Evolutionary conservation across 176 grass and related monocot species (phyloP), one percentile per base, ranked within the genome.

Genomic region (Oryza nivara): DNA sequence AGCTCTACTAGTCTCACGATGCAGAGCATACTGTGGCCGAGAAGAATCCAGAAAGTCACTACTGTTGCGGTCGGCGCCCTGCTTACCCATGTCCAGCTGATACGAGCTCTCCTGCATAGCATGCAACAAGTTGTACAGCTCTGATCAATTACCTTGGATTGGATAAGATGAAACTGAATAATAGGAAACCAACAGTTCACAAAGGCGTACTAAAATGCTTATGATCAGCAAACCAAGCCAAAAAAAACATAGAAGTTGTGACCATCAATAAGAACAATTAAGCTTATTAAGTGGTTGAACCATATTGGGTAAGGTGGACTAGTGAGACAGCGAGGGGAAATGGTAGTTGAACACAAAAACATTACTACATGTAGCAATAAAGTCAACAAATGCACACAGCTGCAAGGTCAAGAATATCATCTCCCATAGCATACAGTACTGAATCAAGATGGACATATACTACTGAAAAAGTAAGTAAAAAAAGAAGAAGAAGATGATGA

Each of bases 31-130:
- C 56, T 89, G 80, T 23, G 83, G 76, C 48, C 84, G 80, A 72
- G 87, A 86, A 86, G 90, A 87, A 89, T 84, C 84, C 16, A 89
- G 65, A 9, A 83, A 76, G 6, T 86, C 67, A 51, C 46, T 77
- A 40, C 16, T 74, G 78, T 60, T 87, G 60, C 65, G 58, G 51
- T n/a, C 73, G 23, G 63, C 34, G 43, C 73, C 54, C 40, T 73
- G 84, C 44, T 85, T 81, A 68, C 77, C 81, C 12, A 46, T 38
- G 70, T 78, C 81, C 56, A 60, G 74, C 45, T 80, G 67, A 64
- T 87, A 87, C 0, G 47, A 79, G 40, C 79, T 88, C 41, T 89
- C 87, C 91, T 92, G 88, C 75, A 70, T 60, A 54, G 86, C 76
- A 70, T 19, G 88, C 16, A 81, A 67, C 38, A 83, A 67, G 45